A percentile compares a stretch with the other conserved stretches of the same genome.
Evolutionary conservation across 2,329 filamentous ascomycete genomes (phyloP).

Genomic region (Botrytis fabae): DNA sequence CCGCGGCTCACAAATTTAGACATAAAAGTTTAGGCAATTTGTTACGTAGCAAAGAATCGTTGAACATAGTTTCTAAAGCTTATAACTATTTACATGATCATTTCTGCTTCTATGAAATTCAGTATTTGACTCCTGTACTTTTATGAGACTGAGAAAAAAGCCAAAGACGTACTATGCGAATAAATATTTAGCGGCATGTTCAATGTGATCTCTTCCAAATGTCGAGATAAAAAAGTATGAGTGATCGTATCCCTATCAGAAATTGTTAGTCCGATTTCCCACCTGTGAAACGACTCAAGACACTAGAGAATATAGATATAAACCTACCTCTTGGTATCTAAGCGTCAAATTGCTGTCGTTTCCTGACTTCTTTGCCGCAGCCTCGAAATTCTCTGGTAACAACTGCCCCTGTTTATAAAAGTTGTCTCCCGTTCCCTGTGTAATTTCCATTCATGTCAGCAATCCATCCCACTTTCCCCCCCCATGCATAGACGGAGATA

Average conservation of each 20-base stretch:
- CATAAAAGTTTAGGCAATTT: not conserved
- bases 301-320: not conserved
- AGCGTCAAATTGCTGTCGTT: slow-evolving; percentile 69
- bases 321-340: slow-evolving; percentile 73
- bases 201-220: slow-evolving; percentile 61
- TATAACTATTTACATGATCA: slow-evolving; percentile 9
- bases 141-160: not conserved
- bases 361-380: slow-evolving; percentile 74
- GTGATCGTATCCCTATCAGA: slow-evolving; percentile 78
- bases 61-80: slow-evolving; percentile 10
- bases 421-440: slow-evolving; percentile 83
- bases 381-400: slow-evolving; percentile 87
- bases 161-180: slow-evolving; percentile 24
- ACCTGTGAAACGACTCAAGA: not conserved
- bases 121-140: slow-evolving; percentile 1
- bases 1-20: not conserved
- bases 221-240: slow-evolving; percentile 95
- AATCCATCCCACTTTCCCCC: not conserved
- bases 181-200: slow-evolving; percentile 25
- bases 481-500: not conserved
- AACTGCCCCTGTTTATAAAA: slow-evolving; percentile 96
- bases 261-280: slow-evolving; percentile 25
- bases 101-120: slow-evolving; percentile 19
- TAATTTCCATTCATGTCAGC: not conserved
- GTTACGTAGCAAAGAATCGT: not conserved